Base-by-base conservation (phyloP, 2,329 filamentous ascomycete genomes). In the Monosporascus sp. region DNA sequence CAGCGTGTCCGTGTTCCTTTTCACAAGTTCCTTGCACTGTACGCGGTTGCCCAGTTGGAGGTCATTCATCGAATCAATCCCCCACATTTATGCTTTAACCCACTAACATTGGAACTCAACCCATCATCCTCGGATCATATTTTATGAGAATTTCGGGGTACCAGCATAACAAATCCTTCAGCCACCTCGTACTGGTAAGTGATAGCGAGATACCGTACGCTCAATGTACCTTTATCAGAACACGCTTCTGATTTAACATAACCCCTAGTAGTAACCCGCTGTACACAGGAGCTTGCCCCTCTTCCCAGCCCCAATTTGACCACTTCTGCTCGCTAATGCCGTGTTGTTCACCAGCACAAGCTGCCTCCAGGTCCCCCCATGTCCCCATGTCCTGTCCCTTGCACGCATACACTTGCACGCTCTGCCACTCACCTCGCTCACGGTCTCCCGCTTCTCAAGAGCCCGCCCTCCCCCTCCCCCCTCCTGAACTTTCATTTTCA, bases 401-500 rank as follows among this genome's bases (percentile, higher is more conserved):
- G 43, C 22, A 26, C 24, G 41, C 43, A 46, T n/a, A 46, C 24
- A 26, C 43, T 35, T 35, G 43, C 43, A 46, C n/a, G 43, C 22
- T 24, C 11, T n/a, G 5, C 22, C 43, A 44, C 43, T 28, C 43
- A 17, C 22, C 14, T 28, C 43, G 14, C 43, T 28, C 43, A 46
- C 43, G 43, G 22, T 24, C 43, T 22, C 43, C 43, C 24, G 43
- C 43, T 46, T 28, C 43, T 46, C 43, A 46, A 46, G 43, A 46
- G 43, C 43, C 43, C 43, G 43, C 43, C 43, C 26, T 24, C 43
- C 43, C 43, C 43, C 24, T 28, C 24, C 43, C 43, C 43, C 43
- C 43, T 46, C 43, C 43, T 46, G 43, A 46, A 46, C 43, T 46
- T 46, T 46, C 43, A 22, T 46, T 46, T 46, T 46, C 43, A 46